Percentiles rank a stretch among this genome's conserved stretches.
phyloP scores from a whole-genome alignment of 495 filamentous ascomycete species.

The Aspergillus kassunensis region DNA sequence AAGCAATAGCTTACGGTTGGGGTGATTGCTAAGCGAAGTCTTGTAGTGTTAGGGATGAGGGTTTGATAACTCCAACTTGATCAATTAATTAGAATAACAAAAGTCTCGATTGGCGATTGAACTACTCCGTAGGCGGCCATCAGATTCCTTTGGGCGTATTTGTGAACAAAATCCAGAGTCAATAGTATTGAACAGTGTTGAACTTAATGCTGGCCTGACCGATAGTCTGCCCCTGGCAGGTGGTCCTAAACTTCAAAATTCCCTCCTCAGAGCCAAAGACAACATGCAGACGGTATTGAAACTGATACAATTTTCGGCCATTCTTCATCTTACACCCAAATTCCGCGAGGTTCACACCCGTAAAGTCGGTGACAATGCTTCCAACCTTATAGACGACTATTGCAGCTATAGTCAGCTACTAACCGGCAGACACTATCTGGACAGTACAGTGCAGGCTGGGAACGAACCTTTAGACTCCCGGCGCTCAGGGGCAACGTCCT shows the following conservation, averaged over 20 bases:
- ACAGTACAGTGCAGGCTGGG: no score
- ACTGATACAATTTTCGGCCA: neutral
- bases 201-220: neutral
- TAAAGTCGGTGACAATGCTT: neutral
- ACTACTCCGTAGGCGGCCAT: no score
- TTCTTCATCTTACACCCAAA: neutral
- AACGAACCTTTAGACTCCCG: neutral
- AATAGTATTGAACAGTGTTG: neutral
- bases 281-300: neutral
- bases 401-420: no score
- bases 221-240: neutral
- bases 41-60: no score
- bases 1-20: no score
- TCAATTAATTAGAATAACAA: no score
- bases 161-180: neutral
- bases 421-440: no score
- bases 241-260: constrained; percentile 6
- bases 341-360: neutral
- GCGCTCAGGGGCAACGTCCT: neutral
- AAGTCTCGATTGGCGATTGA: no score
- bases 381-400: constrained; percentile 6
- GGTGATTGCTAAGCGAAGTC: no score
- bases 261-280: constrained; percentile 6
- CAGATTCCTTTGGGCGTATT: no score
- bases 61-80: no score